Evolutionary conservation across 2,329 filamentous ascomycete genomes (phyloP).

Genomic region (Claviceps citrina): DNA sequence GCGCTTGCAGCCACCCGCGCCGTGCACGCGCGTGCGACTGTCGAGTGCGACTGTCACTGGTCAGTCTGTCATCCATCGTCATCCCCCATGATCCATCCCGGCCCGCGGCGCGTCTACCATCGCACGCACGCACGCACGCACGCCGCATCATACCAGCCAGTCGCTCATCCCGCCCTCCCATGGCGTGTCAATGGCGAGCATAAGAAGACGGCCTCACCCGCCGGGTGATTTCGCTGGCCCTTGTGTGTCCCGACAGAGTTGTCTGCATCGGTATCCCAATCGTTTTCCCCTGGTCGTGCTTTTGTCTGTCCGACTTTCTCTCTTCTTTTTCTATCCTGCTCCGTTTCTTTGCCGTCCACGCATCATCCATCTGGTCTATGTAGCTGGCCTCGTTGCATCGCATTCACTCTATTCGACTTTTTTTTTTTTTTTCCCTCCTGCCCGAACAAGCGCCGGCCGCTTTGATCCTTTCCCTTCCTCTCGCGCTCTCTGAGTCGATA

Average conservation of each 20-base stretch:
- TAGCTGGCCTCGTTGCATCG: constrained; percentile 1
- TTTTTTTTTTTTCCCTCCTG: too few relatives aligned
- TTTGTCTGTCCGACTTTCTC: constrained; percentile 4
- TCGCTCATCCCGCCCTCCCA: not conserved
- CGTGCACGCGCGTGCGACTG: too few relatives aligned
- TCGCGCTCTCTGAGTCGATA: too few relatives aligned
- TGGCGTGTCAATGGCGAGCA: constrained; percentile 9
- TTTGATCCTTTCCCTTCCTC: too few relatives aligned
- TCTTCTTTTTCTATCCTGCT: constrained; percentile 2
- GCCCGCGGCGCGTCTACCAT: not conserved
- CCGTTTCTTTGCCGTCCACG: not conserved
- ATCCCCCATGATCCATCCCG: not conserved
- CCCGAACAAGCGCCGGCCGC: constrained; percentile 5
- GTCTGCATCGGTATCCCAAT: constrained; percentile 12
- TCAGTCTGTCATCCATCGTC: too few relatives aligned
- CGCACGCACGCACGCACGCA: not conserved
- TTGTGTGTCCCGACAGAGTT: too few relatives aligned
- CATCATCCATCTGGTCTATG: constrained; percentile 1
- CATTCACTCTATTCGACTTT: not conserved
- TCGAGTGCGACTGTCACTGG: too few relatives aligned
- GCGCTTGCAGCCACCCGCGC: constrained; percentile 17
- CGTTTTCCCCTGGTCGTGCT: too few relatives aligned
- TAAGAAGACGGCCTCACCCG: constrained; percentile 17
- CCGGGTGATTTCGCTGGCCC: too few relatives aligned
- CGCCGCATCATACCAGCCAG: too few relatives aligned